phyloP scores from a whole-genome alignment of 1,284 basidiomycete species.

The Meira miltonrushii region DNA sequence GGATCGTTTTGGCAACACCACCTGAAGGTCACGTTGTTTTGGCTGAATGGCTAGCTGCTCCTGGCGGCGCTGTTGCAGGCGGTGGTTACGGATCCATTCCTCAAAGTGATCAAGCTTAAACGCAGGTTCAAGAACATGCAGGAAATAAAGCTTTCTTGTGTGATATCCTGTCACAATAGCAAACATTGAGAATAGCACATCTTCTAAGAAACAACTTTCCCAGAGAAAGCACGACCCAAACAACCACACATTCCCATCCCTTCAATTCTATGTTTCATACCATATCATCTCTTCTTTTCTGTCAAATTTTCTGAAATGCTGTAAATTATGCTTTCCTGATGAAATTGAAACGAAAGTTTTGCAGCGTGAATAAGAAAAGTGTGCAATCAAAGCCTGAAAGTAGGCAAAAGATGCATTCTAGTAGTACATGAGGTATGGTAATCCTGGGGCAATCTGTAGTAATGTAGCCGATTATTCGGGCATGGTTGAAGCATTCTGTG shows the following conservation, averaged over 20 bases:
- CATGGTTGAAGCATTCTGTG: conserved; percentile 33
- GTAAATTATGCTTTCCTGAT: too few relatives aligned
- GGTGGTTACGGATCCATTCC: conserved; percentile 35
- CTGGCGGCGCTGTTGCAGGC: conserved; percentile 24
- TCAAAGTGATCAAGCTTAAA: conserved; percentile 20
- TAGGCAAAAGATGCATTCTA: too few relatives aligned
- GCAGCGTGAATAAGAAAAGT: too few relatives aligned
- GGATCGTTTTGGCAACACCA: conserved; percentile 32
- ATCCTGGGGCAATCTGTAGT: not conserved
- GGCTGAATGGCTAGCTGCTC: conserved; percentile 29
- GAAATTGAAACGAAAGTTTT: too few relatives aligned
- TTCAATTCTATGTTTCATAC: not conserved
- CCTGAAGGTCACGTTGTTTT: conserved; percentile 37
- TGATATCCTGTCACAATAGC: not conserved
- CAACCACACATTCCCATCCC: not conserved
- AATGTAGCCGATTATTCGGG: conserved; percentile 15
- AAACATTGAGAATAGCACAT: not conserved
- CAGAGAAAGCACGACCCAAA: too few relatives aligned
- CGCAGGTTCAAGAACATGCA: not conserved
- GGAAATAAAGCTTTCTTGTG: too few relatives aligned
- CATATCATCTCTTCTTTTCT: not conserved
- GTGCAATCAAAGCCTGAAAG: too few relatives aligned
- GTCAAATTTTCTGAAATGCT: not conserved
- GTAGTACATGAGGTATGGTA: not conserved
- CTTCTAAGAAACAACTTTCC: not conserved